Evolutionary conservation across 257 asterid genomes (phyloP).

Genomic region (Apocynum venetum): DNA sequence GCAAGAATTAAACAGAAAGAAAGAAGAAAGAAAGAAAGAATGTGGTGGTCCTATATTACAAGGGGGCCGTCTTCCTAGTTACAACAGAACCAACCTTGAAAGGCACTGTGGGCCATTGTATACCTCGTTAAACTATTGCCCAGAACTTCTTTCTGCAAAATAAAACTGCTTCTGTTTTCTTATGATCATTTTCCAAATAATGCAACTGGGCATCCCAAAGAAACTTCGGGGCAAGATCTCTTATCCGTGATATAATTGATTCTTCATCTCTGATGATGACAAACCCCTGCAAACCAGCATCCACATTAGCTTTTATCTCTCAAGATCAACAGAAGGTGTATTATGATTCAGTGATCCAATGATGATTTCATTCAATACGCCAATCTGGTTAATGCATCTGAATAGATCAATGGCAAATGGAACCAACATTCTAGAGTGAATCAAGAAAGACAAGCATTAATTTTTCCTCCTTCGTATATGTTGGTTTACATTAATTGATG

Average conservation of each 20-base stretch:
- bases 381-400: not conserved
- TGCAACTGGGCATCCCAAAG: constrained; percentile 77
- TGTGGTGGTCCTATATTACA: not conserved
- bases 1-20: not conserved
- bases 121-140: constrained; percentile 48
- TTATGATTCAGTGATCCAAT: not conserved
- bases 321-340: not conserved
- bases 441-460: not conserved
- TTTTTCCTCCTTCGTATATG: not conserved
- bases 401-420: not conserved
- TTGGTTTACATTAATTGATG: not conserved
- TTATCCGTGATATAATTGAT: constrained; percentile 41
- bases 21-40: not conserved
- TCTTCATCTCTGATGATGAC: constrained; percentile 77
- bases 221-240: constrained; percentile 60
- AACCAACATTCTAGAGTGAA: not conserved
- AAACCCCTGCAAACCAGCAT: constrained; percentile 50
- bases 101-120: not conserved
- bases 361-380: not conserved
- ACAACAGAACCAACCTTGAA: constrained; percentile 5
- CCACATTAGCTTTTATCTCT: not conserved
- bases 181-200: constrained; percentile 55
- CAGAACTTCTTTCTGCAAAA: constrained; percentile 83
- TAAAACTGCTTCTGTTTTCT: constrained; percentile 52
- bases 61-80: not conserved